Evolutionary conservation across 1,284 basidiomycete genomes (phyloP).

Genomic region (Meripilus lineatus): DNA sequence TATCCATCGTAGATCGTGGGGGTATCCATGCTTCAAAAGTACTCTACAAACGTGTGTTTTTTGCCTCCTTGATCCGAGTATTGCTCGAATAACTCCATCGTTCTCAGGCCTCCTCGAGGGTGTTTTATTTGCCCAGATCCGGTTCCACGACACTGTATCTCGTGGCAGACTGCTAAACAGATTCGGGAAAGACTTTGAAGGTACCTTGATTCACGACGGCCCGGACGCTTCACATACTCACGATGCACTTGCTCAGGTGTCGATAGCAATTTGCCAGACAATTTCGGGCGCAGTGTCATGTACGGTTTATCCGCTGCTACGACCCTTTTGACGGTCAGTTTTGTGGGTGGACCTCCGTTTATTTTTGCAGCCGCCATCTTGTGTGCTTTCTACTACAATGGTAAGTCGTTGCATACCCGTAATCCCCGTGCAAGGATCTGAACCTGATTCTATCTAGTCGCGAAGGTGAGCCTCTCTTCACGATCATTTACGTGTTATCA

Average conservation of each 20-base stretch:
- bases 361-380: slow-evolving; percentile 57
- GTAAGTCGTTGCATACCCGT: slow-evolving; percentile 32
- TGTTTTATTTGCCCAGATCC: slow-evolving; percentile 86
- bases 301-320: slow-evolving; percentile 44
- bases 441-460: too few relatives aligned
- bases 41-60: slow-evolving; percentile 53
- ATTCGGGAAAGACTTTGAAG: slow-evolving; percentile 94
- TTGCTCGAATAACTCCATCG: background rate
- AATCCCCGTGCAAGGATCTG: too few relatives aligned
- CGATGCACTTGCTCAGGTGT: slow-evolving; percentile 47
- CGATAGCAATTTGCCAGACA: slow-evolving; percentile 82
- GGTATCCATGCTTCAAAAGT: slow-evolving; percentile 66
- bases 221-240: background rate
- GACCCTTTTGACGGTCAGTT: slow-evolving; percentile 72
- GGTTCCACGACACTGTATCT: slow-evolving; percentile 92
- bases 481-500: background rate
- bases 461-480: slow-evolving; percentile 35
- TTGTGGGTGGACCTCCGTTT: slow-evolving; percentile 79
- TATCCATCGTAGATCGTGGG: slow-evolving; percentile 44
- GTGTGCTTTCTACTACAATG: slow-evolving; percentile 63
- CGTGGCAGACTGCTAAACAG: slow-evolving; percentile 84
- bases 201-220: slow-evolving; percentile 26
- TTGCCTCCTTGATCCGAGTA: background rate
- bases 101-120: slow-evolving; percentile 60
- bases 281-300: slow-evolving; percentile 76